Base-by-base conservation (phyloP, 1,284 basidiomycete species). In the Apiotrichum sp. region DNA sequence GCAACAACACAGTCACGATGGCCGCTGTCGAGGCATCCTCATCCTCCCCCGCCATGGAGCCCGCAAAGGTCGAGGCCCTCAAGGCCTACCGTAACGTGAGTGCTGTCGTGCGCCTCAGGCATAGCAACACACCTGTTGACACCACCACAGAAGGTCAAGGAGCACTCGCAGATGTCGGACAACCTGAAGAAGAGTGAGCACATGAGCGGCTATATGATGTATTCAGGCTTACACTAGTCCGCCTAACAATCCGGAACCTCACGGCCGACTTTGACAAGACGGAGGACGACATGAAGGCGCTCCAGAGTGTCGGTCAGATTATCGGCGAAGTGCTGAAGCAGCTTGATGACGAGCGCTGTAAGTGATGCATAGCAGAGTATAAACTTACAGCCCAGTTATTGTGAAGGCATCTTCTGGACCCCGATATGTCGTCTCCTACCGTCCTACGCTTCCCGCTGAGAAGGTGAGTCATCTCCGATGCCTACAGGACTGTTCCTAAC, bases 281-380 rank as follows among this genome's bases (percentile, higher is more conserved):
- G 0, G 96, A 99, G 76, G 93, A 99, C 45, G 95, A 98, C 72
- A 97, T 99, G 78, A 98, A 98, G 78, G 96, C 96, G 48, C 86
- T 99, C 13, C 96, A 98, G 75, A 96, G 91, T 10, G 96, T 98
- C 9, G 96, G 96, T 10, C 96, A 99, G 79, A 98, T 98, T 64
- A 96, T 99, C 60, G 96, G 93, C 58, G 96, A 99, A 78, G 92
- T 99, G 57, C 86, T 98, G 83, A 98, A 98, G 77, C 93, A 98
- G 77, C 80, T 99, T 32, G 96, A 98, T 69, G 92, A 97, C 61
- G 95, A 98, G 77, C 82, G 96, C 77, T 99, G 93, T 95, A 69
- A 71, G 89, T 80, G 9, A n/a, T n/a, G n/a, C 8, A 31, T 8
- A 22, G 42, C 35, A 6, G 6, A 11, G 6, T 36, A 6, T 36